Evolutionary conservation across 2,329 filamentous ascomycete genomes (phyloP).

Genomic region (Colletotrichum tofieldiae): DNA sequence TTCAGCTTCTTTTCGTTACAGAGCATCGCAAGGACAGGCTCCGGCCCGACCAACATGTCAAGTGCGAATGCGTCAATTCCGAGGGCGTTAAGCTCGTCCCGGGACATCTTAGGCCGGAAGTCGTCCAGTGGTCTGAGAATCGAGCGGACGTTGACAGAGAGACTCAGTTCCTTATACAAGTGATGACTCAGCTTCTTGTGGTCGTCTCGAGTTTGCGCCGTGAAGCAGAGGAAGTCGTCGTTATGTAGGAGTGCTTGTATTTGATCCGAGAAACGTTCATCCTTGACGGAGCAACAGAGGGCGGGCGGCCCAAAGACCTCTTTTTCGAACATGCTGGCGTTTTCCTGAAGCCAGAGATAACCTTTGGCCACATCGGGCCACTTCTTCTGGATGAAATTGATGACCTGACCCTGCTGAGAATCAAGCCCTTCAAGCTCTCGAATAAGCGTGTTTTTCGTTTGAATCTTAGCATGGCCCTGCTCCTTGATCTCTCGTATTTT

Average conservation of each 20-base stretch:
- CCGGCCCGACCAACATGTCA: slow-evolving; percentile 85
- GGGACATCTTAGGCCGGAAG: slow-evolving; percentile 69
- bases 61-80: slow-evolving; percentile 87
- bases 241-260: slow-evolving; percentile 66
- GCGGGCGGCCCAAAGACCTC: slow-evolving; percentile 87
- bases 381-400: slow-evolving; percentile 73
- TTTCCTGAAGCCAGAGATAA: slow-evolving; percentile 86
- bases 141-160: slow-evolving; percentile 82
- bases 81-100: slow-evolving; percentile 67
- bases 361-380: slow-evolving; percentile 78
- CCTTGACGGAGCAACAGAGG: slow-evolving; percentile 84
- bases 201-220: slow-evolving; percentile 82
- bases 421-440: slow-evolving; percentile 73
- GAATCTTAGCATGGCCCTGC: slow-evolving; percentile 59
- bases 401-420: slow-evolving; percentile 82
- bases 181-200: slow-evolving; percentile 80
- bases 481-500: slow-evolving; percentile 61
- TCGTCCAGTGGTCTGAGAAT: slow-evolving; percentile 68
- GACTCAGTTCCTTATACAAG: slow-evolving; percentile 73
- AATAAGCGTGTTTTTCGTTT: slow-evolving; percentile 57
- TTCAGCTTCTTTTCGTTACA: slow-evolving; percentile 82
- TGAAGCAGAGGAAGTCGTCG: slow-evolving; percentile 78
- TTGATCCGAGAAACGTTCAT: slow-evolving; percentile 74
- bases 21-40: slow-evolving; percentile 88
- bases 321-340: slow-evolving; percentile 79